Percentiles rank a stretch among this genome's conserved stretches.
These are phyloP conservation scores for Microdochium bolleyi DNA, from an alignment of 2,329 filamentous ascomycete genomes.

Conservation along the genomic window DNA sequence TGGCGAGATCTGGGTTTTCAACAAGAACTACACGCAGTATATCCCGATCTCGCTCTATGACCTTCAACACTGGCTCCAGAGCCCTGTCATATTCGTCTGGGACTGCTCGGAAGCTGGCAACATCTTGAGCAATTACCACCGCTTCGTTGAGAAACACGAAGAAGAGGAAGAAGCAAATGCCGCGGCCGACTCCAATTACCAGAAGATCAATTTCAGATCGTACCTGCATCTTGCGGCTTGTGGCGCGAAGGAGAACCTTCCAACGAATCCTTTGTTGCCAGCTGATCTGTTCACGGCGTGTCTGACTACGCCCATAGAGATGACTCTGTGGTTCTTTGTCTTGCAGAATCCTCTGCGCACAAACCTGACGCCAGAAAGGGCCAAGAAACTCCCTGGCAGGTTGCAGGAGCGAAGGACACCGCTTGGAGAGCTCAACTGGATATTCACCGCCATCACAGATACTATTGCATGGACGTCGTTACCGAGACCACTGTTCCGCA, in stretches of 20 bases:
- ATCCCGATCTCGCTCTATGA: constrained; percentile 96
- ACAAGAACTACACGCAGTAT: constrained; percentile 97
- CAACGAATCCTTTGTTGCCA: constrained; percentile 86
- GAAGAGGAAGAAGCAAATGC: constrained; percentile 74
- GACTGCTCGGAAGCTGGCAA: constrained; percentile 96
- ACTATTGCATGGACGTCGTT: constrained; percentile 98
- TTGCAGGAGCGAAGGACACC: constrained; percentile 90
- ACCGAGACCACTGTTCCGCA: constrained; percentile 84
- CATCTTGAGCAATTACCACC: constrained; percentile 89
- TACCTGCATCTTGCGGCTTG: constrained; percentile 91
- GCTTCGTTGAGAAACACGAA: constrained; percentile 91
- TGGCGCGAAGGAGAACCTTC: constrained; percentile 81
- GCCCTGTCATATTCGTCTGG: constrained; percentile 93
- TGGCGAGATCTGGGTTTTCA: constrained; percentile 98
- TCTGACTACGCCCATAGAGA: constrained; percentile 93
- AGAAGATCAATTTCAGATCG: constrained; percentile 61
- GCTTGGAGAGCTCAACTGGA: constrained; percentile 96
- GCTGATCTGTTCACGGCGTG: constrained; percentile 95
- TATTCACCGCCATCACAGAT: constrained; percentile 97
- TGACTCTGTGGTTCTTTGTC: constrained; percentile 94
- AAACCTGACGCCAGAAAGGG: constrained; percentile 69
- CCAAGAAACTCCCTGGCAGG: constrained; percentile 81
- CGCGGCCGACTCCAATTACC: constrained; percentile 72
- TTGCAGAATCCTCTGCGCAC: constrained; percentile 75
- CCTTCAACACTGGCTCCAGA: constrained; percentile 89